Evolutionary conservation across 2,329 filamentous ascomycete species (phyloP).

Genomic region (Zymoseptoria ardabiliae): DNA sequence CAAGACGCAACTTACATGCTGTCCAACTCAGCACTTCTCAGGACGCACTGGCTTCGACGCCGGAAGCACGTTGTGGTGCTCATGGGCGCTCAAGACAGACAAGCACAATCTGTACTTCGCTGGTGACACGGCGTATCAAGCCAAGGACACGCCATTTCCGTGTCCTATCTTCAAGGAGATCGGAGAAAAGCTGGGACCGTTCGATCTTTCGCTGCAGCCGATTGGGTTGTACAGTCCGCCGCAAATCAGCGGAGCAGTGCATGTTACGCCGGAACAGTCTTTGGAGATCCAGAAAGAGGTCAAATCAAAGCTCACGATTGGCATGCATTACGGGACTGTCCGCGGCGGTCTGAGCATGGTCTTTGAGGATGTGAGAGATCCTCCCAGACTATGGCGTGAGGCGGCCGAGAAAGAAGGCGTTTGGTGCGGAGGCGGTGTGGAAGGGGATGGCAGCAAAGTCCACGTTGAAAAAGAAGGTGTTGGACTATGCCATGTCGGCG

Average conservation of each 20-base stretch:
- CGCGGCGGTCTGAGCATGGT: conserved; percentile 38
- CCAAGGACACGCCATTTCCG: conserved; percentile 31
- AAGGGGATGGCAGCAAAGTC: conserved; percentile 24
- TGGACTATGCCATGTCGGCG: conserved; percentile 40
- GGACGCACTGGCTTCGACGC: conserved; percentile 36
- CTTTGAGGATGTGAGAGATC: conserved; percentile 45
- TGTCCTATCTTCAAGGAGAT: conserved; percentile 45
- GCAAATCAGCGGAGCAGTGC: conserved; percentile 38
- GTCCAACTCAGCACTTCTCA: conserved; percentile 43
- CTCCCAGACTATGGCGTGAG: conserved; percentile 39
- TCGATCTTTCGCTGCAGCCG: conserved; percentile 44
- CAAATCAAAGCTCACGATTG: conserved; percentile 41
- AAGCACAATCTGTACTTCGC: conserved; percentile 41
- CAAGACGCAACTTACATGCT: conserved; percentile 38
- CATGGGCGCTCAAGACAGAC: conserved; percentile 35
- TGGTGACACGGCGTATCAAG: conserved; percentile 45
- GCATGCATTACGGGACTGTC: conserved; percentile 47
- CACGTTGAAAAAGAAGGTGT: conserved; percentile 32
- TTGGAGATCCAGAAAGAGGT: conserved; percentile 43
- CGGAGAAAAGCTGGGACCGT: conserved; percentile 40
- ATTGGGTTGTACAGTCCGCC: conserved; percentile 44
- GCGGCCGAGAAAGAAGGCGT: conserved; percentile 36
- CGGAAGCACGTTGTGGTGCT: conserved; percentile 42
- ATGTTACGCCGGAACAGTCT: conserved; percentile 43
- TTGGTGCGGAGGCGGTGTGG: conserved; percentile 27